Base-by-base conservation (phyloP, 1,284 basidiomycete genomes). In the Malassezia arunalokei region DNA sequence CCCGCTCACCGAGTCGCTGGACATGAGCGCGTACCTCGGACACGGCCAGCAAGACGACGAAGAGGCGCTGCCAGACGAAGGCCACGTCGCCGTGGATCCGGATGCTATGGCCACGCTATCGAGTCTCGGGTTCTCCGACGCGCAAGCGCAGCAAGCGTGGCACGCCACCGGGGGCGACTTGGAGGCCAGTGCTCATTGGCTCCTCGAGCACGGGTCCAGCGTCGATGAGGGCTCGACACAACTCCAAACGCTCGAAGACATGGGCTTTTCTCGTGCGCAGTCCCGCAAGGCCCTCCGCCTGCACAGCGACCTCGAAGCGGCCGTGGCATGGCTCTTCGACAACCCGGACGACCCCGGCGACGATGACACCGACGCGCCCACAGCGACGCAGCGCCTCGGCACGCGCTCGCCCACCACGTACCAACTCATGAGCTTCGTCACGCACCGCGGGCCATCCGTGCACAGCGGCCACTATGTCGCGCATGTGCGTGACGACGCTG, bases 241-340 rank as follows among this genome's bases (percentile, higher is more conserved):
- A n/a, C 62, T 65, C 20, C 54, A 63, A 2, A 81, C 85, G 79
- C 76, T 98, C 31, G 77, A 79, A 2, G 90, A 94, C 61, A 95
- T 98, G 91, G 94, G 92, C 14, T 96, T 98, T 76, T 85, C 85
- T 0, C 53, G 74, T 2, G 79, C 82, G 2, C 90, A 96, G 72
- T 89, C 89, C 0, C 77, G 79, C 49, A 96, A 96, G 71, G 91
- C 92, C 0, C 76, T 98, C 11, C 78, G 82, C 1, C 82, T 92
- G 69, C 88, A 90, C 84, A 77, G 83, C 15, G 81, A 88, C 64
- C 74, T 82, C 0, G 90, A 92, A 63, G 80, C 85, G 24, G 91
- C 91, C 0, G 82, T 96, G 3, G 91, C 94, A 60, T 98, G 92
- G 92, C 76, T 96, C n/a, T 96, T 98, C 76, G 87, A 81, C 57